Conservation (phyloP, 805 yeast genomes). For the Wickerhamomyces chaumierensis region DNA sequence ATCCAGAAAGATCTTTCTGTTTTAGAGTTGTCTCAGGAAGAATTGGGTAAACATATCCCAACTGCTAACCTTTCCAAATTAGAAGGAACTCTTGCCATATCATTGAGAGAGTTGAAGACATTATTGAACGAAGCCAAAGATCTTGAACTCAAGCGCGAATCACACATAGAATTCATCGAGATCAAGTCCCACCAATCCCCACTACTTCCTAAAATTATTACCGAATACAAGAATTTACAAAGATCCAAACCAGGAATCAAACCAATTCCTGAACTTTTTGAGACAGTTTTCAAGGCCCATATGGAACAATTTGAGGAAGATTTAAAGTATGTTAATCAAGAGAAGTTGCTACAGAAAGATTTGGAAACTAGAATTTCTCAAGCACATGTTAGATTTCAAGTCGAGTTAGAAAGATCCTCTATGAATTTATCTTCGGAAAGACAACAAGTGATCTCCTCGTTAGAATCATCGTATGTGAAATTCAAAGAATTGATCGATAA, state of each 20-base stretch:
- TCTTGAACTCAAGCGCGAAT: constrained; percentile 26
- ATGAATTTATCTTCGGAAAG: constrained; percentile 18
- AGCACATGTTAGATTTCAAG: constrained; percentile 20
- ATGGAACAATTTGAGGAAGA: constrained; percentile 39
- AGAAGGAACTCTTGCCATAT: constrained; percentile 25
- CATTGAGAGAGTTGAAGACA: constrained; percentile 23
- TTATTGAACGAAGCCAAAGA: constrained; percentile 21
- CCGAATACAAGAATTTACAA: constrained; percentile 28
- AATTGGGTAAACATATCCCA: constrained; percentile 20
- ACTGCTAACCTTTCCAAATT: constrained; percentile 19
- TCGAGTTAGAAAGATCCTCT: constrained; percentile 8
- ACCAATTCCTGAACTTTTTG: constrained; percentile 23
- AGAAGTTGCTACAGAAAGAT: constrained; percentile 25
- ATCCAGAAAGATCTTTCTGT: constrained; percentile 35
- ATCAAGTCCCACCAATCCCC: constrained; percentile 34
- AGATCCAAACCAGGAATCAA: constrained; percentile 8
- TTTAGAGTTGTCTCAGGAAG: constrained; percentile 25
- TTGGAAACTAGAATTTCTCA: constrained; percentile 28
- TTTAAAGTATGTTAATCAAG: constrained; percentile 31
- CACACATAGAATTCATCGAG: constrained; percentile 30
- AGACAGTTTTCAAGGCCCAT: constrained; percentile 30
- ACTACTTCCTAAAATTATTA: constrained; percentile 41
- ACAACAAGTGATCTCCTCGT: constrained; percentile 35
- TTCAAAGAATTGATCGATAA: constrained; percentile 43
- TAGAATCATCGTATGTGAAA: constrained; percentile 23